Evolutionary conservation across 768 basidiomycete genomes (phyloP), one percentile per base, ranked within the genome.

Genomic region (Suillus subalutaceus): DNA sequence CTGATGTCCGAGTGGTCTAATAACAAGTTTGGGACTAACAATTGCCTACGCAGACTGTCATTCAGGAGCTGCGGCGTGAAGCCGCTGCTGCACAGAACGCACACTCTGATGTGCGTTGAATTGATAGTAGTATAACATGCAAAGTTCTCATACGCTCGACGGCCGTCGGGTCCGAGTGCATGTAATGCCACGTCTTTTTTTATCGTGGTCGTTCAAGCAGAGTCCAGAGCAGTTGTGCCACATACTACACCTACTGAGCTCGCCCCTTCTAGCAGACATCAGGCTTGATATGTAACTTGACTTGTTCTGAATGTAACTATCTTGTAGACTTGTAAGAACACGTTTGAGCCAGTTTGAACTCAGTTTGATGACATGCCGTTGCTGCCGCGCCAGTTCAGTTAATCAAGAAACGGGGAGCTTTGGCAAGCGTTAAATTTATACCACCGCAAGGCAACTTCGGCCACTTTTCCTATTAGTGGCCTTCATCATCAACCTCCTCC

Each of bases 11-110:
- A 40, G 9, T 32, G 10, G 12, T 58, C 46, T 35, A 12, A 12
- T 37, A 41, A 40, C 48, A 60, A 18, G 26, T 48, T 65, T 20
- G 44, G 30, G 41, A 66, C 63, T 60, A 10, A 60, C 9, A 20
- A 41, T 30, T 6, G 20, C 16, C 37, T 67, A 9, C 44, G 2
- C 66, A 96, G 93, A 91, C 90, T 43, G 92, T 95, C 4, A 87
- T 96, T 63, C 91, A 92, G 72, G 93, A 94, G 75, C 86, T 96
- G 23, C 84, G 92, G 64, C 82, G 90, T 63, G 93, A 94, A 78
- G 87, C 84, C 63, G 80, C 84, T 32, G 75, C 78, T 10, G 72
- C 69, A 53, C 77, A 78, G 59, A 30, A 43, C 10, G 9, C 38
- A 6, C 67, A 75, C 38, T 57, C 76, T 48, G 70, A 79, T 58